These are phyloP conservation scores for Daldinia loculata DNA, from an alignment of 495 filamentous ascomycete species.

Conservation along the genomic window DNA sequence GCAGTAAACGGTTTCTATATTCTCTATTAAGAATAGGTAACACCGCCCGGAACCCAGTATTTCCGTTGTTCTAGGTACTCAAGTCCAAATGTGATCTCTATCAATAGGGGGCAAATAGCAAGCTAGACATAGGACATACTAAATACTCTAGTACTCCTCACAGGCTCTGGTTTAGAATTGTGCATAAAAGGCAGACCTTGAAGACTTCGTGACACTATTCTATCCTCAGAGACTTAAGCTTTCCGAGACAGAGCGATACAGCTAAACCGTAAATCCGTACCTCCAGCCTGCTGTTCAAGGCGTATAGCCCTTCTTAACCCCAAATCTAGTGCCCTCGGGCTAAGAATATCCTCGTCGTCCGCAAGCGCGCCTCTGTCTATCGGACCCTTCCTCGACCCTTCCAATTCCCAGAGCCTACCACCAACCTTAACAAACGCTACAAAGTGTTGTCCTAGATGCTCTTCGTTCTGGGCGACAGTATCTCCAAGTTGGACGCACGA, in stretches of 20 bases:
- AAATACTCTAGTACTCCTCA: background rate
- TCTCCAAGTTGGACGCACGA: constrained; percentile 73
- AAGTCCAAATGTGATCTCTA: no score
- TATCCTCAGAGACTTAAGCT: background rate
- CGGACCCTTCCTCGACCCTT: constrained; percentile 76
- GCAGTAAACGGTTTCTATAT: no score
- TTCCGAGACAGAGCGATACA: constrained; percentile 60
- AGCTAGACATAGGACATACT: background rate
- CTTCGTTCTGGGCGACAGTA: constrained; percentile 60
- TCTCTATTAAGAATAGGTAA: no score
- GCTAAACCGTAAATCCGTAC: constrained; percentile 63
- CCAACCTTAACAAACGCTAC: constrained; percentile 77
- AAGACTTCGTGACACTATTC: background rate
- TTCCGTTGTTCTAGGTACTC: no score
- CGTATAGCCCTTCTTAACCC: constrained; percentile 66
- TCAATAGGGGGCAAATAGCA: background rate
- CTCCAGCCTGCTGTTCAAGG: constrained; percentile 52
- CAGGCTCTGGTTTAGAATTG: background rate
- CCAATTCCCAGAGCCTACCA: constrained; percentile 81
- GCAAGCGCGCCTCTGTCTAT: constrained; percentile 70
- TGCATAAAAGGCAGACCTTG: background rate
- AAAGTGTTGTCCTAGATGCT: constrained; percentile 69
- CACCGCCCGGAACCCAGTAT: no score
- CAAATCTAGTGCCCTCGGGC: constrained; percentile 68
- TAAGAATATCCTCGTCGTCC: constrained; percentile 74